phyloP scores from a whole-genome alignment of 768 basidiomycete species.

The Boletus speciosus region DNA sequence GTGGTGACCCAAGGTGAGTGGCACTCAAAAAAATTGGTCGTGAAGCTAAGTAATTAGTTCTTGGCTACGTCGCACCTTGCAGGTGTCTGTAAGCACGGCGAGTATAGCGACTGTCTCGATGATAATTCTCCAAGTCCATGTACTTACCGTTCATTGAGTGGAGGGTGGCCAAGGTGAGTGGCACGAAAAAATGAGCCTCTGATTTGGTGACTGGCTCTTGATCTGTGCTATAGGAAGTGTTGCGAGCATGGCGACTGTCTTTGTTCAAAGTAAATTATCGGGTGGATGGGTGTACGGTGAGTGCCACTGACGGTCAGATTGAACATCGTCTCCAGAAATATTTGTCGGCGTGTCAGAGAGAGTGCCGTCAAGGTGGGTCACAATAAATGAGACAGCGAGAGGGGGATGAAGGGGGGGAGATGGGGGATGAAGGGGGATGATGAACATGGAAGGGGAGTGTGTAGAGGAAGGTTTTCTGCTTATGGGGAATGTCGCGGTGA shows the following conservation, averaged over 20 bases:
- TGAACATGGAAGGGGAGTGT: background rate
- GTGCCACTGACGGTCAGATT: slow-evolving; percentile 1
- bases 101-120: no score
- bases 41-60: no score
- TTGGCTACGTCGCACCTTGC: background rate
- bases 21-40: background rate
- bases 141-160: background rate
- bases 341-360: background rate
- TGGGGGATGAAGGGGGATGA: background rate
- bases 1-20: background rate
- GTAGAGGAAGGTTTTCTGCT: slow-evolving; percentile 6
- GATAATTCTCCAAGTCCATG: background rate
- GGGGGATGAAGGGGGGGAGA: background rate
- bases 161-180: background rate
- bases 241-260: background rate
- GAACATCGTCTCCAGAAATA: background rate
- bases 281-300: background rate
- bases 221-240: background rate
- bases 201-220: background rate
- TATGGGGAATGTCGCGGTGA: slow-evolving; percentile 8
- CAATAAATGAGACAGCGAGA: background rate
- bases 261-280: background rate
- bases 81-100: background rate
- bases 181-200: background rate
- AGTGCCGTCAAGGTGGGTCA: background rate